A percentile compares a stretch with the other conserved stretches of the same genome.
phyloP scores from a whole-genome alignment of 2,329 filamentous ascomycete species.

The Fusarium euwallaceae region DNA sequence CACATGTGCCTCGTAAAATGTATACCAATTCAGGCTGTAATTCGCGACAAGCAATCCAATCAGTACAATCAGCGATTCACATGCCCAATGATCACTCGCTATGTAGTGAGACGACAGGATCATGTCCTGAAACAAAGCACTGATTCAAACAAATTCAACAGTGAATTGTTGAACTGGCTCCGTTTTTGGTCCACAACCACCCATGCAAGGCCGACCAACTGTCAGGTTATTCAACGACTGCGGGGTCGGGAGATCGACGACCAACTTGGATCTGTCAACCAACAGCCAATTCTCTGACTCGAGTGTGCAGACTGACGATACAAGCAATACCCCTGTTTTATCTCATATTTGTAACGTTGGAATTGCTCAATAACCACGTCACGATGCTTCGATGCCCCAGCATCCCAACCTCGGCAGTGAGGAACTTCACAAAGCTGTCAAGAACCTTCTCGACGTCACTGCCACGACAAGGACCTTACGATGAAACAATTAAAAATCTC shows the following conservation, averaged over 20 bases:
- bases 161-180: not conserved
- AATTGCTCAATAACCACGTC: no score
- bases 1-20: not conserved
- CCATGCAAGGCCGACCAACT: not conserved
- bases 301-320: not conserved
- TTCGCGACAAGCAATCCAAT: not conserved
- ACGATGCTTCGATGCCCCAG: not conserved
- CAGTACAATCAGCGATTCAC: no score
- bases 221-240: not conserved
- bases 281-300: not conserved
- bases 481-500: conserved; percentile 50
- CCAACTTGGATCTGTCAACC: not conserved
- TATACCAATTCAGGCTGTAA: not conserved
- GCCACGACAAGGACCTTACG: conserved; percentile 28
- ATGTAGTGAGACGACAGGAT: not conserved
- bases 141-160: not conserved
- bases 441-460: not conserved
- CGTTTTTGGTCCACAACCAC: not conserved
- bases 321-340: not conserved
- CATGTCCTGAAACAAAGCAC: not conserved
- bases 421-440: not conserved
- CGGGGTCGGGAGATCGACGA: not conserved
- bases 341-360: not conserved
- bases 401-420: not conserved
- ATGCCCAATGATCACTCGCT: not conserved